These are phyloP conservation scores for Amphicarpaea edgeworthii DNA, from an alignment of 306 rosid genomes.

Conservation along the genomic window DNA sequence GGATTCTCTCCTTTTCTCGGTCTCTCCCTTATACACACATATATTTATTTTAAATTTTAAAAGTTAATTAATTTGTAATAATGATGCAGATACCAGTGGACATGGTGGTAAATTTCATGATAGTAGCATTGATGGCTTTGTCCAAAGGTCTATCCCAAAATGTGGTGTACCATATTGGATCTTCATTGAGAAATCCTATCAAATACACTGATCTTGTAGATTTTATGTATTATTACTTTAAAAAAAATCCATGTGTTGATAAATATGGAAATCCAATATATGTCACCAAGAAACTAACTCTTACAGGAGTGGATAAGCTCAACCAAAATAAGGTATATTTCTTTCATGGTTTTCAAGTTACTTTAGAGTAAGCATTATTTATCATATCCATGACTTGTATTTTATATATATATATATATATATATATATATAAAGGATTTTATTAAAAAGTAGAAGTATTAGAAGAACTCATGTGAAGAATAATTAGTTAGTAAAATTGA, in stretches of 20 bases:
- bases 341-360: background rate
- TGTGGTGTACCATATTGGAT: slow-evolving; percentile 8
- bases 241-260: background rate
- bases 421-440: too few relatives aligned
- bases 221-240: background rate
- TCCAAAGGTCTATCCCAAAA: background rate
- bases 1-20: background rate
- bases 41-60: background rate
- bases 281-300: background rate
- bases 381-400: background rate
- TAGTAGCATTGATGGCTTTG: background rate
- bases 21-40: background rate
- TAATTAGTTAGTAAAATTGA: background rate
- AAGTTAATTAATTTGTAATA: background rate
- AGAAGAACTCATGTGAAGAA: background rate
- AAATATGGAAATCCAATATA: background rate
- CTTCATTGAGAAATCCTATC: slow-evolving; percentile 12
- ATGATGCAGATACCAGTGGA: background rate
- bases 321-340: background rate
- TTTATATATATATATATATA: too few relatives aligned
- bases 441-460: background rate
- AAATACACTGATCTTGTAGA: background rate
- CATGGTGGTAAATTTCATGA: slow-evolving; percentile 3
- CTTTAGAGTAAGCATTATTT: background rate
- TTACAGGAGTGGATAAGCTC: background rate